These are phyloP conservation scores for Phyllosticta capitalensis DNA, from an alignment of 2,329 filamentous ascomycete genomes.

Conservation along the genomic window DNA sequence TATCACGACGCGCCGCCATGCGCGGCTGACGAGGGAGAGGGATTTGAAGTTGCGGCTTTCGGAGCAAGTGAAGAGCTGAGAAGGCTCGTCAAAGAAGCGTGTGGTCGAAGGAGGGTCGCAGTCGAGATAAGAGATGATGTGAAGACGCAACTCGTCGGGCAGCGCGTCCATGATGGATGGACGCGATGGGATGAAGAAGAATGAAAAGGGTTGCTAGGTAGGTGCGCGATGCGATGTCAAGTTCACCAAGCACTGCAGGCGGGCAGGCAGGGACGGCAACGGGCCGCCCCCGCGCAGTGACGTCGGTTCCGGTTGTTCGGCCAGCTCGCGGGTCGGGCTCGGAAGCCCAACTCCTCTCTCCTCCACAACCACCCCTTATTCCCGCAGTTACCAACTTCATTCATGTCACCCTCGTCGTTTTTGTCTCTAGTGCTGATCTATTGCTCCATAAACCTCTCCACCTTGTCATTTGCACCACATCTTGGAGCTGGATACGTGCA, in stretches of 20 bases:
- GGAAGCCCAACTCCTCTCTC: background rate
- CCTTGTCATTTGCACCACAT: background rate
- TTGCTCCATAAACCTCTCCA: background rate
- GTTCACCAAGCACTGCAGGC: conserved; percentile 1
- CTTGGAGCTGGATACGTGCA: background rate
- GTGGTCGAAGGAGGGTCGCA: conserved; percentile 21
- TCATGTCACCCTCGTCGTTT: too few relatives aligned
- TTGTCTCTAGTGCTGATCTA: too few relatives aligned
- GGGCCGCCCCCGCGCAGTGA: background rate
- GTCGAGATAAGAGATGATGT: conserved; percentile 25
- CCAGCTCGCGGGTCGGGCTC: background rate
- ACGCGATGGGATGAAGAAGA: background rate
- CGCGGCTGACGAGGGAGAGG: conserved; percentile 24
- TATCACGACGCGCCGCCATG: conserved; percentile 23
- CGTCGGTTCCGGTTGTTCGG: background rate
- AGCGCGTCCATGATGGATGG: conserved; percentile 19
- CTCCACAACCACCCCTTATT: background rate
- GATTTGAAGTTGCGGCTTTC: conserved; percentile 19
- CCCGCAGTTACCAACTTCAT: too few relatives aligned
- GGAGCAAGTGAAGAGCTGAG: conserved; percentile 18
- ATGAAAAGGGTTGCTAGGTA: background rate
- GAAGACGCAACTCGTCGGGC: conserved; percentile 27
- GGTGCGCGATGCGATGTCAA: background rate
- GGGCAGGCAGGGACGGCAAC: background rate
- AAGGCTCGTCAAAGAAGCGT: conserved; percentile 26